A percentile compares a stretch with the other conserved stretches of the same genome.
phyloP scores from a whole-genome alignment of 1,284 basidiomycete species.

The Rhodotorula sp. region DNA sequence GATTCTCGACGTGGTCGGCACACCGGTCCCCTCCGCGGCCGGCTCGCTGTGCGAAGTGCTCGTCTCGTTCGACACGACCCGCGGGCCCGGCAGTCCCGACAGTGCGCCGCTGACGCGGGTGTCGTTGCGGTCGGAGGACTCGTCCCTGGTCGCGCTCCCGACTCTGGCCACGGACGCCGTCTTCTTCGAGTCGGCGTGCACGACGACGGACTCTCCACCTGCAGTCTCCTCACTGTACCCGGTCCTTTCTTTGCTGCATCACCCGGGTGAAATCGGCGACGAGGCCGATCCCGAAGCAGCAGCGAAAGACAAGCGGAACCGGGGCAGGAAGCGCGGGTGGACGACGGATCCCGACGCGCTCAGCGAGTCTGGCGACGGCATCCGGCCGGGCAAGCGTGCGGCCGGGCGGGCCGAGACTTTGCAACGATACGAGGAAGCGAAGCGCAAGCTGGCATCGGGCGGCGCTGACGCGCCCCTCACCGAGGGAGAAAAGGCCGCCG shows the following conservation, averaged over 20 bases:
- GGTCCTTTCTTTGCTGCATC: slow-evolving; percentile 37
- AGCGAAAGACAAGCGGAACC: slow-evolving; percentile 14
- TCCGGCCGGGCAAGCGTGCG: slow-evolving; percentile 26
- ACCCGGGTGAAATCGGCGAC: slow-evolving; percentile 27
- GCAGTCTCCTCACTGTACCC: slow-evolving; percentile 35
- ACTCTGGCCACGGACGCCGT: slow-evolving; percentile 17
- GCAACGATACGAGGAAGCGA: slow-evolving; percentile 31
- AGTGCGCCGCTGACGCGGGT: slow-evolving; percentile 3
- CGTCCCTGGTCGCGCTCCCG: slow-evolving; percentile 8
- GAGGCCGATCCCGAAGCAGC: not conserved
- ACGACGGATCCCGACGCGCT: not conserved
- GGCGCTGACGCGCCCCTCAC: slow-evolving; percentile 6
- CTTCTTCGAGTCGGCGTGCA: not conserved
- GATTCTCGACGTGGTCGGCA: slow-evolving; percentile 36
- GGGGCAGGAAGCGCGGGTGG: slow-evolving; percentile 1
- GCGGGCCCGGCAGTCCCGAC: not conserved
- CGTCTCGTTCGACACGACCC: slow-evolving; percentile 24
- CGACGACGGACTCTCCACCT: not conserved
- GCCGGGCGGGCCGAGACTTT: slow-evolving; percentile 32
- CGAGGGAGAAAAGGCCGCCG: slow-evolving; percentile 17
- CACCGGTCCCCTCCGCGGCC: slow-evolving; percentile 4
- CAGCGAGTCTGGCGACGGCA: not conserved
- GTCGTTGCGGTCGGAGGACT: not conserved
- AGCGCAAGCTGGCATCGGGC: slow-evolving; percentile 16
- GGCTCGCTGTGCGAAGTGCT: slow-evolving; percentile 14